Evolutionary conservation across 148 eudicot genomes (phyloP), one percentile per base, ranked within the genome.

Genomic region (Heliamphora exappendiculata): DNA sequence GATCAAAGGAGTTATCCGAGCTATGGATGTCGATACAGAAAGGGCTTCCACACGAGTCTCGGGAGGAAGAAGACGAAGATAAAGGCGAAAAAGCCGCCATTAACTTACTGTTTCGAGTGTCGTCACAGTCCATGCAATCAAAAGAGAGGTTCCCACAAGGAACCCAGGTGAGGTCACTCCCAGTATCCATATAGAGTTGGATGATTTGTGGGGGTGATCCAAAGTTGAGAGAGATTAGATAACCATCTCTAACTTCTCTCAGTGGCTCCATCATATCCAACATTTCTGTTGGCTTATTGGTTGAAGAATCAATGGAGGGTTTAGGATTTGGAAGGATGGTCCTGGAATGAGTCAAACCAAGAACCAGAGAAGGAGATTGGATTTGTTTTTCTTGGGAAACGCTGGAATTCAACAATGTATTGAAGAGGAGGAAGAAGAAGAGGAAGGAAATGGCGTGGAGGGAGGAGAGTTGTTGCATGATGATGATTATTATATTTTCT

Each of bases 131-230:
- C 58, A 87, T 85, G 78, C 93, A 89, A 73, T 82, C 83, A 58
- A 89, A 89, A n/a, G 90, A 79, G 22, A 87, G 75, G 71, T 85
- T 87, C 5, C 90, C 90, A 81, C 92, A 89, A 49, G 90, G 92
- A 6, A 89, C 92, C 92, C 92, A 87, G 75, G 86, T 87, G 28
- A 89, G 90, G 79, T 89, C 90, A 60, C 92, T 89, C 20, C 92
- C 90, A 7, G 92, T 85, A 67, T 89, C 92, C 80, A 89, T 73
- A 64, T 81, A 87, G n/a, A 84, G 88, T 73, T 80, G 89, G 72
- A 89, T 82, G 69, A 82, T 44, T 70, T 87, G 90, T 41, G 93
- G 83, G 14, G 90, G 90, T 70, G 86, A 79, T 49, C 93, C 93
- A 65, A 89, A 72, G 45, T 70, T 86, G 54, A 89, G 77, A 39